These are phyloP conservation scores for Auricularia auricula-judae DNA, from an alignment of 768 basidiomycete genomes.

Conservation along the genomic window DNA sequence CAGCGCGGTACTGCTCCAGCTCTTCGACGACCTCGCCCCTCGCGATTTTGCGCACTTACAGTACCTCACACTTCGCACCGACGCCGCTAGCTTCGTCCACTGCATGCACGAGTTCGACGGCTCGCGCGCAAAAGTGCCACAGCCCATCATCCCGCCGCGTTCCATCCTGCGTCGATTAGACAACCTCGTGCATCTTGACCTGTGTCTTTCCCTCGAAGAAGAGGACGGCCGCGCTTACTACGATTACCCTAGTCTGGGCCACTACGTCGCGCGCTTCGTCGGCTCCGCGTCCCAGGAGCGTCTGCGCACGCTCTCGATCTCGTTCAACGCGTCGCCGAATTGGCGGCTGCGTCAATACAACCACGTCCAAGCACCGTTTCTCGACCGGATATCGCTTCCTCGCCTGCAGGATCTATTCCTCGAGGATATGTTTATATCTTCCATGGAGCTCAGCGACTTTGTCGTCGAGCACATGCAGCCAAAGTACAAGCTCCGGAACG, in stretches of 20 bases:
- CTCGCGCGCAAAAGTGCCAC: not conserved
- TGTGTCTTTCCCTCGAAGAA: not conserved
- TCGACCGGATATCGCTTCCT: not conserved
- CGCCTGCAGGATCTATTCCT: not conserved
- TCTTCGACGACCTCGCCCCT: not conserved
- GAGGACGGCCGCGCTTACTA: not conserved
- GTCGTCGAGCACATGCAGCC: not conserved
- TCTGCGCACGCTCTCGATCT: not conserved
- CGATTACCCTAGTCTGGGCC: not conserved
- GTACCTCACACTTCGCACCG: not conserved
- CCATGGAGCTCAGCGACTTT: not conserved
- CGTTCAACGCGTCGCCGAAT: not conserved
- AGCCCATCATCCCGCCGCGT: not conserved
- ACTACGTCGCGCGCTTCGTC: not conserved
- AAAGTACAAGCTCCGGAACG: not conserved
- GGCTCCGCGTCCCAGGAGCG: not conserved
- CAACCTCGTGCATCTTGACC: not conserved
- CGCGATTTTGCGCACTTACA: not conserved
- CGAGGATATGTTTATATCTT: not conserved
- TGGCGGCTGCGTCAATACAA: not conserved
- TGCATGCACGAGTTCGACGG: constrained; percentile 1
- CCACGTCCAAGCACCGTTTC: not conserved
- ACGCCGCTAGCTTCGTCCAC: not conserved
- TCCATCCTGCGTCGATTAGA: not conserved
- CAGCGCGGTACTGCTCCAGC: not conserved